Percentiles rank a stretch among this genome's conserved stretches.
Evolutionary conservation across 2,329 filamentous ascomycete genomes (phyloP).

Genomic region (Emmonsiellopsis sp.): DNA sequence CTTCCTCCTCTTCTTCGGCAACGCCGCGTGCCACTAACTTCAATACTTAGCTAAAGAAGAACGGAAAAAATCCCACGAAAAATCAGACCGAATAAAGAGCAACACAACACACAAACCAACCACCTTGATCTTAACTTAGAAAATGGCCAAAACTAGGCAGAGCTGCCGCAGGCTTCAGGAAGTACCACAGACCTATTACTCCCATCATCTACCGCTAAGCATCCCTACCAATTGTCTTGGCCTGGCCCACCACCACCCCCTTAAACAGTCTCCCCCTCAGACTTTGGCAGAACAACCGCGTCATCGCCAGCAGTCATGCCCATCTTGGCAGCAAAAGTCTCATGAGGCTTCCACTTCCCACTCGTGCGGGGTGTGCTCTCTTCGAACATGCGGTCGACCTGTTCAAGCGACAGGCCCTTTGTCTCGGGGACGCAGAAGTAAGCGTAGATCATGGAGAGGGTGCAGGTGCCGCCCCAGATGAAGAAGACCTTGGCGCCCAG

Average conservation of each 20-base stretch:
- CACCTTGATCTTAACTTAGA: no score
- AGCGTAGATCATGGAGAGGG: conserved; percentile 25
- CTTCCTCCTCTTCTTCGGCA: no score
- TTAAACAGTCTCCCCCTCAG: background rate
- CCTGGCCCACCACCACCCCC: background rate
- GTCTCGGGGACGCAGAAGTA: conserved; percentile 20
- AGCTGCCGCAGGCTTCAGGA: no score
- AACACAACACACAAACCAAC: no score
- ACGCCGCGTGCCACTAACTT: no score
- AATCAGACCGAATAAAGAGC: no score
- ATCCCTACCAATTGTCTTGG: no score
- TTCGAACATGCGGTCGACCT: conserved; percentile 19
- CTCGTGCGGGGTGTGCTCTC: conserved; percentile 16
- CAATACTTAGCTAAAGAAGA: no score
- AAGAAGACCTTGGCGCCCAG: conserved; percentile 40
- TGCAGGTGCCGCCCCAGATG: conserved; percentile 35
- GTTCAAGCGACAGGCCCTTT: conserved; percentile 20
- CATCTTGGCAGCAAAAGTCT: conserved; percentile 16
- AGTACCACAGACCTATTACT: no score
- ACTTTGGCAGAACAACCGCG: background rate
- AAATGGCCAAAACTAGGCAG: no score
- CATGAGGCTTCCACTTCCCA: conserved; percentile 14
- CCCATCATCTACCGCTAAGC: no score
- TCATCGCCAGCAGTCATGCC: conserved; percentile 15
- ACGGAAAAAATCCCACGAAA: no score